These are phyloP conservation scores for Vigna trinervia DNA, from an alignment of 306 rosid genomes.

Conservation along the genomic window DNA sequence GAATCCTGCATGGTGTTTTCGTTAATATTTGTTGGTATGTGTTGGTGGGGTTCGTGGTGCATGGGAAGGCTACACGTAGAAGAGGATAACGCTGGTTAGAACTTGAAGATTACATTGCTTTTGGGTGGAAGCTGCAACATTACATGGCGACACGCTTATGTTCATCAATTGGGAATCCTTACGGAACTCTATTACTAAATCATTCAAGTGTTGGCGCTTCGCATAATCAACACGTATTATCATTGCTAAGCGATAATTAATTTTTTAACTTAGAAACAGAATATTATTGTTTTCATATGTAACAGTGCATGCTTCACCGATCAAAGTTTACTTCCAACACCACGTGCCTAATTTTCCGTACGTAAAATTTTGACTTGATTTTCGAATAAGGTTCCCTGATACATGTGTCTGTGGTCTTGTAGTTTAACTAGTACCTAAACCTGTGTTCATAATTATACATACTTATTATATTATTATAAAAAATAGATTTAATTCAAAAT, in stretches of 20 bases:
- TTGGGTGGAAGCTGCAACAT: slow-evolving; percentile 28
- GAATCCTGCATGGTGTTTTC: slow-evolving; percentile 47
- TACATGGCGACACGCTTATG: slow-evolving; percentile 28
- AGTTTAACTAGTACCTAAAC: too few species aligned
- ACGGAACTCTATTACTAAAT: slow-evolving; percentile 5
- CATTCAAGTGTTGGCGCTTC: slow-evolving; percentile 32
- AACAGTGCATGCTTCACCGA: not conserved
- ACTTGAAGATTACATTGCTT: not conserved
- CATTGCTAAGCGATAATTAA: not conserved
- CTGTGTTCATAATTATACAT: too few species aligned
- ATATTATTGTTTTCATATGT: not conserved
- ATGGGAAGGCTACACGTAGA: slow-evolving; percentile 45
- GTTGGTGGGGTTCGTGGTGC: slow-evolving; percentile 16
- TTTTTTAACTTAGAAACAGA: not conserved
- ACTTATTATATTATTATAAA: too few species aligned
- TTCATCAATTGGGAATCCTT: slow-evolving; percentile 5
- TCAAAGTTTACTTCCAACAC: not conserved
- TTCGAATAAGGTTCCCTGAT: not conserved
- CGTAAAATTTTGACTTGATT: not conserved
- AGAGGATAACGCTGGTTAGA: not conserved
- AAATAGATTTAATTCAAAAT: too few species aligned
- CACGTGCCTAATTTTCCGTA: not conserved
- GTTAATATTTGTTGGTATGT: slow-evolving; percentile 23
- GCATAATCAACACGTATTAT: slow-evolving; percentile 33
- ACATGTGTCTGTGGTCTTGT: too few species aligned